Evolutionary conservation across 2,329 filamentous ascomycete genomes (phyloP).

Genomic region (Colletotrichum euphorbiae): DNA sequence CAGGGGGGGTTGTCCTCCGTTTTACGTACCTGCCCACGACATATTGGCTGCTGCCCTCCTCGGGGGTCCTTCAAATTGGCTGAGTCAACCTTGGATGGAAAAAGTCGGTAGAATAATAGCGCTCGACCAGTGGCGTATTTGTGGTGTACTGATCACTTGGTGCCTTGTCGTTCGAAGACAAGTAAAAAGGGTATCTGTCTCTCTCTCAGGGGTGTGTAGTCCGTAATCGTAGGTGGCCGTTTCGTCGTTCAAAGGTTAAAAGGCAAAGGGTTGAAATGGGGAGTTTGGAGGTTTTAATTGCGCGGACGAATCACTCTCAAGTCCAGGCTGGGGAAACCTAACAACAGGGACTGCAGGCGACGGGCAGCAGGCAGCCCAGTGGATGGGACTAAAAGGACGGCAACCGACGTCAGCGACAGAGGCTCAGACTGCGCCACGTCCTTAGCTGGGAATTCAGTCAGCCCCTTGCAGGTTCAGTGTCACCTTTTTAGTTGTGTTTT

Average conservation of each 20-base stretch:
- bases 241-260: conserved; percentile 35
- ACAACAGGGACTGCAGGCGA: conserved; percentile 3
- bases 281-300: conserved; percentile 34
- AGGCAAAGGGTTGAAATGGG: conserved; percentile 3
- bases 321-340: conserved; percentile 33
- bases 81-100: not conserved
- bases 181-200: conserved; percentile 12
- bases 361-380: not conserved
- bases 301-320: conserved; percentile 33
- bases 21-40: conserved; percentile 60
- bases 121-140: not conserved
- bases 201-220: conserved; percentile 3
- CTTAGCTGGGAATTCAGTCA: conserved; percentile 14
- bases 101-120: not conserved
- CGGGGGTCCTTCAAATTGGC: not conserved
- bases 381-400: not conserved
- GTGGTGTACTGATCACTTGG: conserved; percentile 10
- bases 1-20: not conserved
- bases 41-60: conserved; percentile 46
- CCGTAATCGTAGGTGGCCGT: not conserved
- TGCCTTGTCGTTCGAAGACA: not conserved
- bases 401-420: conserved; percentile 43
- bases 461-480: too few relatives aligned
- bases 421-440: conserved; percentile 29
- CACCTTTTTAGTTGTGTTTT: too few relatives aligned